phyloP scores from a whole-genome alignment of 495 filamentous ascomycete genomes.

The Thermothielavioides terrestris region DNA sequence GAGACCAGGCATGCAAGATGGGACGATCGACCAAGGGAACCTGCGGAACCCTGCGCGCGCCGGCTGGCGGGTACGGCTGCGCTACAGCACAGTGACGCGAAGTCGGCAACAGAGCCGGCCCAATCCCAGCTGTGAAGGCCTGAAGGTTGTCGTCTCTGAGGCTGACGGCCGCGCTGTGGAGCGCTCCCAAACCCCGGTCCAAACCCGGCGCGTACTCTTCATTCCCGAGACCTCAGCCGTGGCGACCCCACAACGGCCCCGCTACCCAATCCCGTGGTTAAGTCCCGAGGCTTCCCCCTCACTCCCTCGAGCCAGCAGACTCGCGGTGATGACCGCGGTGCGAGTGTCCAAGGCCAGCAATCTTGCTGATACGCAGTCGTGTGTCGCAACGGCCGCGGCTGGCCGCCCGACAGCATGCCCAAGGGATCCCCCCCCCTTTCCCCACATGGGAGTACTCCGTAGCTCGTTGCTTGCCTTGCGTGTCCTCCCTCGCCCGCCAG shows the following conservation, averaged over 20 bases:
- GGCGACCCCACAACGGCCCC: constrained; percentile 29
- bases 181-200: no score
- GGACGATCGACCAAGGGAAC: not conserved
- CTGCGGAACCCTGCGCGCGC: not conserved
- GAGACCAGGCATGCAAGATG: not conserved
- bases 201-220: no score
- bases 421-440: no score
- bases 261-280: constrained; percentile 33
- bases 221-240: constrained; percentile 17
- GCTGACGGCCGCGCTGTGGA: no score
- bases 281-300: constrained; percentile 28
- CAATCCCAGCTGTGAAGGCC: not conserved
- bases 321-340: no score
- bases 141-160: not conserved
- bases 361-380: no score
- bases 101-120: not conserved
- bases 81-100: not conserved
- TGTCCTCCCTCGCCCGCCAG: not conserved
- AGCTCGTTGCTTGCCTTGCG: not conserved
- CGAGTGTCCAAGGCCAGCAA: no score
- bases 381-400: not conserved
- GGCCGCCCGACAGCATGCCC: not conserved
- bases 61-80: constrained; percentile 3
- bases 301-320: constrained; percentile 6
- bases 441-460: not conserved